Base-by-base conservation (phyloP, 1,284 basidiomycete species). In the Fistulinella cinereoalba region DNA sequence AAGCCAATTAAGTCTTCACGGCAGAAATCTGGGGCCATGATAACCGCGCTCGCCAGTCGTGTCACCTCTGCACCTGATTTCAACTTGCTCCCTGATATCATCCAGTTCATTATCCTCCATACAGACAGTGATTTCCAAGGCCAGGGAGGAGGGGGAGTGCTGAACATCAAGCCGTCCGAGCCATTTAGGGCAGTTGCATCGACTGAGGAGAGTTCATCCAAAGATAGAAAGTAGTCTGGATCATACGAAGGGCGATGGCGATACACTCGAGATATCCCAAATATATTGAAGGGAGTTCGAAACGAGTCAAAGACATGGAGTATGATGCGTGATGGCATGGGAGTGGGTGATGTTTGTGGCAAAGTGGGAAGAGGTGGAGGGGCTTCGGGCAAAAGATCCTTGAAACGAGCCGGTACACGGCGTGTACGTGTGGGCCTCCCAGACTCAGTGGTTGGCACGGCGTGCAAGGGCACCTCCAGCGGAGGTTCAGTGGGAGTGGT, bases 31-130 rank as follows among this genome's bases (percentile, higher is more conserved):
- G 42, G n/a, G 0, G 40, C 31, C 0, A 6, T 28, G 0, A 49
- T 3, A 0, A 50, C 40, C 0, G 13, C 37, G 8, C 3, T n/a
- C 6, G 3, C 36, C 0, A 50, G 27, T 11, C 4, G 22, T 7
- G 34, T 50, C 0, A 50, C 48, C n/a, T 49, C 40, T 0, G n/a
- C 11, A 2, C 18, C 19, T 1, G 29, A 49, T 22, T 49, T 49
- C 13, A 21, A 29, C 2, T 9, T 6, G 4, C 46, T 24, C 2
- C 46, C 46, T 0, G 36, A 42, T 0, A 49, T 4, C 48, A 49
- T 49, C 46, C 46, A 49, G 4, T 8, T 39, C 46, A 49, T 42
- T 2, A 49, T 3, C 1, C 28, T 9, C 46, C 48, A 50, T 0
- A 49, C 7, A 0, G 21, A 11, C 18, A 49, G 28, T 0, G 15